Evolutionary conservation across 768 basidiomycete species (phyloP).

Genomic region (Fibroporia radiculosa): DNA sequence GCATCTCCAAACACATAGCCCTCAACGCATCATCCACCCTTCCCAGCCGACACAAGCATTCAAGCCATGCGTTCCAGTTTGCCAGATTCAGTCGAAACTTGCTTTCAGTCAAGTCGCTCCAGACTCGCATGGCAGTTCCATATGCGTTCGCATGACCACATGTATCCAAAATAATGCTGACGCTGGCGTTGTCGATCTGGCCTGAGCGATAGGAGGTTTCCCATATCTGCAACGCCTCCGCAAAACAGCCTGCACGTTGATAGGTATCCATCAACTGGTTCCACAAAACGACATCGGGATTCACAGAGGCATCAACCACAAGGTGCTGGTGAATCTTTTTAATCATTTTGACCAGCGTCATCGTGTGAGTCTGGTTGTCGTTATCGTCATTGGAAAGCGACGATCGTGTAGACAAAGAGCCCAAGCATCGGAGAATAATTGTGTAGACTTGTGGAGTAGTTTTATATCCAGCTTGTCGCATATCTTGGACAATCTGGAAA

Average conservation of each 20-base stretch:
- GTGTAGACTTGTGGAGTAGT: slow-evolving; percentile 59
- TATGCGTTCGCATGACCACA: slow-evolving; percentile 58
- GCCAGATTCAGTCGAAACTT: slow-evolving; percentile 49
- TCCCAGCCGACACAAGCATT: slow-evolving; percentile 74
- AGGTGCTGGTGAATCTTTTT: slow-evolving; percentile 68
- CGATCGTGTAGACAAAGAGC: slow-evolving; percentile 29
- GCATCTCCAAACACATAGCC: slow-evolving; percentile 60
- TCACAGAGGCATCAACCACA: slow-evolving; percentile 70
- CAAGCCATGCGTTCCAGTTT: slow-evolving; percentile 79
- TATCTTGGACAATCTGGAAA: slow-evolving; percentile 71
- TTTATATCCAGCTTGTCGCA: slow-evolving; percentile 56
- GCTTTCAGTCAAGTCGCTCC: slow-evolving; percentile 39
- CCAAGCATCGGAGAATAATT: slow-evolving; percentile 53
- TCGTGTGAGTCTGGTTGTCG: slow-evolving; percentile 16
- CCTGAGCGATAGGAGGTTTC: slow-evolving; percentile 58
- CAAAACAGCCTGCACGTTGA: slow-evolving; percentile 64
- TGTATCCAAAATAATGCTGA: slow-evolving; percentile 82
- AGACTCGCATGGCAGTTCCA: slow-evolving; percentile 46
- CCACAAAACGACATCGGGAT: slow-evolving; percentile 63
- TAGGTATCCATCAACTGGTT: slow-evolving; percentile 90
- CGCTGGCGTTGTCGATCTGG: slow-evolving; percentile 50
- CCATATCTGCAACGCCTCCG: slow-evolving; percentile 75
- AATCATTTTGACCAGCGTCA: slow-evolving; percentile 39
- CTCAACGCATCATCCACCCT: slow-evolving; percentile 60
- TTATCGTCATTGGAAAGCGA: slow-evolving; percentile 13